Base-by-base conservation (phyloP, 306 rosid species). In the Cercis canadensis region DNA sequence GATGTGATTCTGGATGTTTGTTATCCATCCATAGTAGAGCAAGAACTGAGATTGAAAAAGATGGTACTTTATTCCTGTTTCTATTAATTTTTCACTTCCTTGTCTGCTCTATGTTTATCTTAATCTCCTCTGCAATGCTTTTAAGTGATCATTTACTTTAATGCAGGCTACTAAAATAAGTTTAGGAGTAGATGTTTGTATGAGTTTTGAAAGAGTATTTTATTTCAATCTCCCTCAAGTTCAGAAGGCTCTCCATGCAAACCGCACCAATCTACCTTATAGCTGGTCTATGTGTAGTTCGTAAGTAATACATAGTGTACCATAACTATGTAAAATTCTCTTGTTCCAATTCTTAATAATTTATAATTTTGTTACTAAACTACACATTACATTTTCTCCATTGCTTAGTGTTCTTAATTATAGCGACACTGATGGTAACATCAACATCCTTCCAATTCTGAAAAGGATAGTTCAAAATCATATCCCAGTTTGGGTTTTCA, bases 171-270 rank as follows among this genome's bases (percentile, higher is more conserved):
- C 96, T 16, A 93, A 87, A 85, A 84, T 80, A 24, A 93, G 92
- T 57, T 5, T 82, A 34, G 92, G 97, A 14, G 84, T 93, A 65
- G 97, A 93, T 83, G 97, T 93, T 5, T 93, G 98, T 61, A 88
- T 87, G 86, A 78, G 16, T 8, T 55, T 7, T 21, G 97, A 93
- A 85, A 86, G 89, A 29, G 50, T 33, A 10, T 76, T 79, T 21
- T 93, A 93, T 77, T 78, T 93, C 49, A 88, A 90, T 51, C 90
- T 84, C 40, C 98, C 96, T 0, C 92, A 93, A 63, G 97, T 93
- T 87, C 98, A 93, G 71, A 84, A 81, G 33, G 98, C 96, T 66
- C 96, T 93, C 37, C 97, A 93, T 68, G 98, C 98, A 19, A 93
- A 93, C 65, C 92, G 97, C 17, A 93, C 98, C n/a, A 87, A 75